Conservation (phyloP, 768 basidiomycete species). For the Krasilnikovozyma curviuscula region DNA sequence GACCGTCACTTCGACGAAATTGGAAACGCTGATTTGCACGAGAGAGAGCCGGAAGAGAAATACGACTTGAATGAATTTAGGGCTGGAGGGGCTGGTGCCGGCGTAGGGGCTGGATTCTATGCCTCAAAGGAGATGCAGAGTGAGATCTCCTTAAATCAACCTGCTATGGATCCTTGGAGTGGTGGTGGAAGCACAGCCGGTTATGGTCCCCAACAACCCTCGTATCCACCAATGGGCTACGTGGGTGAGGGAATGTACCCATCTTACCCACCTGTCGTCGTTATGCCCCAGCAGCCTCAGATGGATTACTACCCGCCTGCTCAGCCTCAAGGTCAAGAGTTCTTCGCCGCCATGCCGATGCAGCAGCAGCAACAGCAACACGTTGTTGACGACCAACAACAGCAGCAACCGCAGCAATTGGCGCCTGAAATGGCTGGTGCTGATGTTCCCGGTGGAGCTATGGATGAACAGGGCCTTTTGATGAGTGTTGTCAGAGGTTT, state of each 20-base stretch:
- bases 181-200: too few species aligned
- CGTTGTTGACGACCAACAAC: too few species aligned
- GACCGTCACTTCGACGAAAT: background rate
- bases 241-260: background rate
- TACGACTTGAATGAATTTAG: background rate
- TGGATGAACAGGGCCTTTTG: background rate
- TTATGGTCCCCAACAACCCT: too few species aligned
- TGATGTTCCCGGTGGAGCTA: background rate
- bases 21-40: background rate
- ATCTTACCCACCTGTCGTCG: background rate
- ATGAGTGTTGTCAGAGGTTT: conserved; percentile 9
- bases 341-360: background rate
- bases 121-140: too few species aligned
- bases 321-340: background rate
- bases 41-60: background rate
- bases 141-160: too few species aligned
- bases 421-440: too few species aligned
- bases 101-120: background rate
- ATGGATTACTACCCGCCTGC: background rate
- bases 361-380: background rate
- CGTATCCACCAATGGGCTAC: too few species aligned
- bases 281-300: background rate
- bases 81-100: background rate
- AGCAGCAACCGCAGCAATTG: too few species aligned
- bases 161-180: too few species aligned